phyloP scores from a whole-genome alignment of 2,329 filamentous ascomycete species.

The Zymoseptoria tritici region DNA sequence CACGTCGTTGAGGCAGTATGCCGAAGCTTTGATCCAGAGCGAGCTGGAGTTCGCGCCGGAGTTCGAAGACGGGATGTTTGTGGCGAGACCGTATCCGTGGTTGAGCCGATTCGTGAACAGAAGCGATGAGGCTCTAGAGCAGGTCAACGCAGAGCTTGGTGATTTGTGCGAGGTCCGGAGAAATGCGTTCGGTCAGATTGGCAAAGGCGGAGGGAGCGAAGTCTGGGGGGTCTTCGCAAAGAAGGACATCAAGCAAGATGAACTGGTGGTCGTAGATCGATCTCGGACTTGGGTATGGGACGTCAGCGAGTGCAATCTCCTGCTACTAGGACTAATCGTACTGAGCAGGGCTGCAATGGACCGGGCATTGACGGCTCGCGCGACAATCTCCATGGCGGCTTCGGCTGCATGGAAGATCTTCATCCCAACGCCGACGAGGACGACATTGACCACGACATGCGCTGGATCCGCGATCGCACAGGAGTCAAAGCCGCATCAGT shows the following conservation, averaged over 20 bases:
- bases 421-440: slow-evolving; percentile 20
- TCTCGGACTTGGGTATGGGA: slow-evolving; percentile 23
- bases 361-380: slow-evolving; percentile 6
- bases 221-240: slow-evolving; percentile 24
- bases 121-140: slow-evolving; percentile 4
- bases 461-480: slow-evolving; percentile 19
- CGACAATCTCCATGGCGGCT: slow-evolving; percentile 10
- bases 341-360: slow-evolving; percentile 13
- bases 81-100: slow-evolving; percentile 24
- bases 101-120: slow-evolving; percentile 7
- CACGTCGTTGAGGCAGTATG: slow-evolving; percentile 6
- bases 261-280: slow-evolving; percentile 17
- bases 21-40: slow-evolving; percentile 7
- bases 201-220: slow-evolving; percentile 12
- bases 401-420: slow-evolving; percentile 16
- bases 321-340: neutral
- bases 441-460: slow-evolving; percentile 13
- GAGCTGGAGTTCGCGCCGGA: slow-evolving; percentile 12
- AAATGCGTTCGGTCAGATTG: slow-evolving; percentile 9
- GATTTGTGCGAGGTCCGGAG: neutral
- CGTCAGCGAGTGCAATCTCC: neutral
- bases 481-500: slow-evolving; percentile 12
- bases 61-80: slow-evolving; percentile 12
- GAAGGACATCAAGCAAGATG: slow-evolving; percentile 12
- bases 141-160: slow-evolving; percentile 5